phyloP scores from a whole-genome alignment of 1,139 yeast species.

The Yamadazyma membranifaciens region DNA sequence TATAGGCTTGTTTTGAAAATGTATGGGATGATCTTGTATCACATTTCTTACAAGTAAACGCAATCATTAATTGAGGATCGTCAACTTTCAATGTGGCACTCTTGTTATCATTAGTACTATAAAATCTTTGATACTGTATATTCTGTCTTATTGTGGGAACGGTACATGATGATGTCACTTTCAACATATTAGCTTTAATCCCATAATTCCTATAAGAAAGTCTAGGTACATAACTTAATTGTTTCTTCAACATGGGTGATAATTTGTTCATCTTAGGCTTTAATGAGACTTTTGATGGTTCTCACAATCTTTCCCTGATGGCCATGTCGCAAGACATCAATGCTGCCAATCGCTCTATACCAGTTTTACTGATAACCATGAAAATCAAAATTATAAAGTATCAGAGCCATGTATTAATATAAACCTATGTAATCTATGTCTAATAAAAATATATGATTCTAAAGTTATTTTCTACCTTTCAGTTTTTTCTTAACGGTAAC shows the following conservation, averaged over 20 bases:
- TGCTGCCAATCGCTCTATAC: too few species aligned
- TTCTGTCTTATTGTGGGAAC: too few species aligned
- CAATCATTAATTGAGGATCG: constrained; percentile 78
- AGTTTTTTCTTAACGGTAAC: constrained; percentile 16
- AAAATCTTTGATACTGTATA: constrained; percentile 1
- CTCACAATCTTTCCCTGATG: neutral
- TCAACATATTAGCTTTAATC: neutral
- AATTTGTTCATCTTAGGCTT: neutral
- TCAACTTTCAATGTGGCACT: constrained; percentile 41
- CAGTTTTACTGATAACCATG: too few species aligned
- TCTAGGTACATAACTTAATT: too few species aligned
- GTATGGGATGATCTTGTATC: constrained; percentile 80
- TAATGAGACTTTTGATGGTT: neutral
- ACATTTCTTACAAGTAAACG: constrained; percentile 92
- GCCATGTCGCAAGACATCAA: too few species aligned
- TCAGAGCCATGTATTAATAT: too few species aligned
- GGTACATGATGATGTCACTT: too few species aligned
- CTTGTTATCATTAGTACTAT: constrained; percentile 6
- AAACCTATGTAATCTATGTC: too few species aligned
- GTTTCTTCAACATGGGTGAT: too few species aligned
- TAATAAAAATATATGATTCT: neutral
- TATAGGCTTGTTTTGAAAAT: constrained; percentile 88
- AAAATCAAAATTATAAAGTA: too few species aligned
- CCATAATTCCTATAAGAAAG: neutral
- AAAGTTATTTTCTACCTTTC: constrained; percentile 5